Percentiles rank a stretch among this genome's conserved stretches.
Evolutionary conservation across 345 rosid genomes (phyloP).

Genomic region (Salix brachista): DNA sequence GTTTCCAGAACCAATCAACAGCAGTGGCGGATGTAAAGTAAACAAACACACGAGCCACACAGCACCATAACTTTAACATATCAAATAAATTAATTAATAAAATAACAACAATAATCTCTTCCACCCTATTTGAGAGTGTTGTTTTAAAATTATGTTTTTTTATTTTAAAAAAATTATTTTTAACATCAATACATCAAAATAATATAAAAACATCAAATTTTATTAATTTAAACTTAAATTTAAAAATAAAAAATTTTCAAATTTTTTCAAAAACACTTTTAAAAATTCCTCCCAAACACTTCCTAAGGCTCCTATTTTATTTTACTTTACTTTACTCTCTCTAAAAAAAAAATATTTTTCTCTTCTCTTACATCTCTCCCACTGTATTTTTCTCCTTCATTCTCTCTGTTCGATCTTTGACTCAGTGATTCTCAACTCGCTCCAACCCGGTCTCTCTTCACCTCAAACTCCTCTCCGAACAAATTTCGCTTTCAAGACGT

Average conservation of each 20-base stretch:
- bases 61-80: background rate
- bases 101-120: background rate
- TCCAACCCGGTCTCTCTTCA: background rate
- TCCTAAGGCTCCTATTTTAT: background rate
- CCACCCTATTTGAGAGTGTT: no score
- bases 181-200: no score
- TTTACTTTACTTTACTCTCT: background rate
- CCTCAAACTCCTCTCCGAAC: background rate
- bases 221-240: no score
- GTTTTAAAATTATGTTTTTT: no score
- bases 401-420: slow-evolving; percentile 1
- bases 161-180: no score
- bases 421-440: background rate
- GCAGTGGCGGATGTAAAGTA: background rate
- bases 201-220: no score
- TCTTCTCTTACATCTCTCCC: background rate
- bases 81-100: background rate
- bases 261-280: no score
- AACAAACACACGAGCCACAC: background rate
- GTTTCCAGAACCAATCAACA: background rate
- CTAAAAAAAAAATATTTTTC: background rate
- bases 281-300: no score
- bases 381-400: background rate
- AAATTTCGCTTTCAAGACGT: background rate
- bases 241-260: no score